Evolutionary conservation across 768 basidiomycete species (phyloP).

Genomic region (Wakefieldia striispora): DNA sequence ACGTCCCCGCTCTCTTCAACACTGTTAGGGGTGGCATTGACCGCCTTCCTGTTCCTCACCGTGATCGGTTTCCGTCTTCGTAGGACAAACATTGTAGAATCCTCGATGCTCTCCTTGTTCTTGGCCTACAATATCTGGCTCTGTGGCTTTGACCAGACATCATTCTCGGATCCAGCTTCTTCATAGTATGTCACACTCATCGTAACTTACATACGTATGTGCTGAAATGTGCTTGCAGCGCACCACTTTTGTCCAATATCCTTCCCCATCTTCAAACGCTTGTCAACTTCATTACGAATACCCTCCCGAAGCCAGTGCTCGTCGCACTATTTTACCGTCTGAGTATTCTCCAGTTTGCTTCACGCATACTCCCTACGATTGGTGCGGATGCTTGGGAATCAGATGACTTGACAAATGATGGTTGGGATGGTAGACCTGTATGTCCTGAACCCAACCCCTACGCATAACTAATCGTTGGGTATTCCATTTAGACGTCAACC

Average conservation of each 20-base stretch:
- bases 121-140: conserved; percentile 91
- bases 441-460: conserved; percentile 3
- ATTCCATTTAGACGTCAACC: conserved; percentile 59
- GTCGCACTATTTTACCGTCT: conserved; percentile 78
- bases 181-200: conserved; percentile 58
- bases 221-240: conserved; percentile 38
- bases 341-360: conserved; percentile 77
- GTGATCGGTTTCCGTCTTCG: conserved; percentile 87
- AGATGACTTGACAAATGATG: conserved; percentile 58
- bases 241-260: conserved; percentile 75
- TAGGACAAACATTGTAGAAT: conserved; percentile 91
- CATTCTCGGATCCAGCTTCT: conserved; percentile 69
- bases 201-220: neutral
- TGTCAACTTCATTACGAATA: conserved; percentile 79
- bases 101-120: conserved; percentile 81
- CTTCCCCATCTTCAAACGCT: conserved; percentile 79
- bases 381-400: conserved; percentile 78
- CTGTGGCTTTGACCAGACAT: conserved; percentile 75
- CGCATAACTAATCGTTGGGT: conserved; percentile 9
- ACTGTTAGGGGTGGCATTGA: conserved; percentile 82
- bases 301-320: conserved; percentile 81
- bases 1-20: conserved; percentile 86
- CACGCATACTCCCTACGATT: conserved; percentile 80
- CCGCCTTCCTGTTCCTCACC: conserved; percentile 86
- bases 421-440: conserved; percentile 74